Conservation (phyloP, 306 rosid species). For the Datisca glomerata region DNA sequence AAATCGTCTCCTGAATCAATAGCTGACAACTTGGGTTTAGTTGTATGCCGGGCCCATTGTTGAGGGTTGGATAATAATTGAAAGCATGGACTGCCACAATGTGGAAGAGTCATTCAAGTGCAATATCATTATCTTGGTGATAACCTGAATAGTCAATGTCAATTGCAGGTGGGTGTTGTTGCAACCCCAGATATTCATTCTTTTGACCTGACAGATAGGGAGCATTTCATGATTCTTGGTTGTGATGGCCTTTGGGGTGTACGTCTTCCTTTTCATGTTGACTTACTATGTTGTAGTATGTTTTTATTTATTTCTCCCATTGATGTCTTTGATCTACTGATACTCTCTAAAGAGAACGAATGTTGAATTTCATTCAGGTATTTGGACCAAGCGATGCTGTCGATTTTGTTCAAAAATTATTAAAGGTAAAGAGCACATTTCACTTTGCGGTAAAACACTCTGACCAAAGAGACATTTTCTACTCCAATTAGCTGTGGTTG, state of each 20-base stretch:
- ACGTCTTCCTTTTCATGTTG: constrained; percentile 10
- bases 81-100: too few relatives aligned
- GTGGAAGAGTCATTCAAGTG: too few relatives aligned
- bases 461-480: background rate
- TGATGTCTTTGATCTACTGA: constrained; percentile 9
- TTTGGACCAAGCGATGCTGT: constrained; percentile 96
- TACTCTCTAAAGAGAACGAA: constrained; percentile 6
- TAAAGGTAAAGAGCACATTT: constrained; percentile 39
- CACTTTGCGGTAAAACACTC: background rate
- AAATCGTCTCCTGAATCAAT: too few relatives aligned
- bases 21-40: too few relatives aligned
- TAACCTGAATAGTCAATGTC: constrained; percentile 12
- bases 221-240: constrained; percentile 83
- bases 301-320: constrained; percentile 4
- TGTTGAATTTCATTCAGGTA: constrained; percentile 39
- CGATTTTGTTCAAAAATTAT: constrained; percentile 64
- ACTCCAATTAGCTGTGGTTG: background rate
- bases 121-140: too few relatives aligned
- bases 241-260: constrained; percentile 98
- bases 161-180: constrained; percentile 70
- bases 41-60: too few relatives aligned
- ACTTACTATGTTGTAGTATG: background rate
- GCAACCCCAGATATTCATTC: constrained; percentile 79
- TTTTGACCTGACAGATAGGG: constrained; percentile 65
- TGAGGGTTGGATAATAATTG: too few relatives aligned